Evolutionary conservation across 192 early-diverging fungal species (phyloP).

Genomic region (Coemansia umbellata): DNA sequence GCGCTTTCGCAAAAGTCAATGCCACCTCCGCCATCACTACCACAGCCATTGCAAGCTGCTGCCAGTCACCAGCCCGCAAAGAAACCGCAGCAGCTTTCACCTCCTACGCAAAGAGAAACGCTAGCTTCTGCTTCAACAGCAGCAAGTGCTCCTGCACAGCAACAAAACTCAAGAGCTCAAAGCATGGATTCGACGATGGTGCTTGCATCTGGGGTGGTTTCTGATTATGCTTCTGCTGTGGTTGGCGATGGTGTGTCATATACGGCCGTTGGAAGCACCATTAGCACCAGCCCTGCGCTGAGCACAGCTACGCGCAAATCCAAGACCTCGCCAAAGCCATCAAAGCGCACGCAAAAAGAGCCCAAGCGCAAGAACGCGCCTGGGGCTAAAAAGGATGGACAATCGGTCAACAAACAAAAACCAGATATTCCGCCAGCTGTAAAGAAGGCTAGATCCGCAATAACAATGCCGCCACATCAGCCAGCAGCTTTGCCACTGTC

Average conservation of each 20-base stretch:
- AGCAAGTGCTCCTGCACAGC: neutral
- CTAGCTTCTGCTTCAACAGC: no score
- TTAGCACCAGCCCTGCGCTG: conserved; percentile 32
- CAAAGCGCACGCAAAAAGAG: conserved; percentile 1
- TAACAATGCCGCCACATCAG: no score
- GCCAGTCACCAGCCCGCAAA: neutral
- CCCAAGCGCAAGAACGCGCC: conserved; percentile 8
- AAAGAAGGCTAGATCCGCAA: no score
- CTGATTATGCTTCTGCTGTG: neutral
- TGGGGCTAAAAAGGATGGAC: conserved; percentile 1
- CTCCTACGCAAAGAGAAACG: neutral
- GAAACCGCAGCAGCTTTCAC: neutral
- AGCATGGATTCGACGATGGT: neutral
- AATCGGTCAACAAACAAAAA: no score
- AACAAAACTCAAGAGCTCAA: neutral
- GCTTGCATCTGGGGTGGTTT: neutral
- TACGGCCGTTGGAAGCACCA: neutral
- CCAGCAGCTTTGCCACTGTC: no score
- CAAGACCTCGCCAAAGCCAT: conserved; percentile 14
- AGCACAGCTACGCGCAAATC: conserved; percentile 28
- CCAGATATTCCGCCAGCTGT: no score
- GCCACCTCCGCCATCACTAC: no score
- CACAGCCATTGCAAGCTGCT: neutral
- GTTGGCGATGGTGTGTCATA: neutral
- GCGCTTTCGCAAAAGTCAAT: neutral